phyloP scores from a whole-genome alignment of 2,329 filamentous ascomycete genomes.

The Lanzia echinophila region DNA sequence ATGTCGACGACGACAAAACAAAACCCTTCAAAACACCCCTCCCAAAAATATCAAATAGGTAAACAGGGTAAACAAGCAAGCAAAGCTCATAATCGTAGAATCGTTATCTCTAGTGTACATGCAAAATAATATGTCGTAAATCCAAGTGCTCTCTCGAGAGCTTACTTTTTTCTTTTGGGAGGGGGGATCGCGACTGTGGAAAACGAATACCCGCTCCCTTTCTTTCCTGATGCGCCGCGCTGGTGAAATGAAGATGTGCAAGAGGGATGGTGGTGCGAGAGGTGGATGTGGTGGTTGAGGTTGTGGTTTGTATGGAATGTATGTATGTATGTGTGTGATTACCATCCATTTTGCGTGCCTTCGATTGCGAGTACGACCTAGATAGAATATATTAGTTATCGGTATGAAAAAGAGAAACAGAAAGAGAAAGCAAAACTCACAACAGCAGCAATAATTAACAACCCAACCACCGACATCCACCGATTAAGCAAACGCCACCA shows the following conservation, averaged over 20 bases:
- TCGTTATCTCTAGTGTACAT: neutral
- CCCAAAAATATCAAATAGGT: too few species aligned
- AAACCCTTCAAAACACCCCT: neutral
- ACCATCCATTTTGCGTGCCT: slow-evolving; percentile 20
- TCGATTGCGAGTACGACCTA: slow-evolving; percentile 26
- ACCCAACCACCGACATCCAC: slow-evolving; percentile 51
- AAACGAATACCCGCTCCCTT: too few species aligned
- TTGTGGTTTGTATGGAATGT: neutral
- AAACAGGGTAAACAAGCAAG: too few species aligned
- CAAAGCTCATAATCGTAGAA: neutral
- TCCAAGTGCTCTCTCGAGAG: too few species aligned
- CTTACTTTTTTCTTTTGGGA: too few species aligned
- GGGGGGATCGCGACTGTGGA: too few species aligned
- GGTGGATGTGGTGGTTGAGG: neutral
- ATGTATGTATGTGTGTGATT: neutral
- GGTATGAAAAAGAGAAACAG: neutral
- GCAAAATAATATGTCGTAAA: neutral
- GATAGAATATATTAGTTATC: slow-evolving; percentile 1
- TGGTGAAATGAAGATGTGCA: too few species aligned
- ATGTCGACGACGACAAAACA: neutral
- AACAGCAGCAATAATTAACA: slow-evolving; percentile 47
- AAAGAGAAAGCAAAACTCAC: slow-evolving; percentile 34
- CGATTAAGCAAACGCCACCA: slow-evolving; percentile 60
- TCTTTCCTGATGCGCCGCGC: too few species aligned
- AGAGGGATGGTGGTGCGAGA: too few species aligned